Percentiles rank a stretch among this genome's conserved stretches.
phyloP scores from a whole-genome alignment of 106 monocot genomes.

The Dendrobium chrysotoxum region DNA sequence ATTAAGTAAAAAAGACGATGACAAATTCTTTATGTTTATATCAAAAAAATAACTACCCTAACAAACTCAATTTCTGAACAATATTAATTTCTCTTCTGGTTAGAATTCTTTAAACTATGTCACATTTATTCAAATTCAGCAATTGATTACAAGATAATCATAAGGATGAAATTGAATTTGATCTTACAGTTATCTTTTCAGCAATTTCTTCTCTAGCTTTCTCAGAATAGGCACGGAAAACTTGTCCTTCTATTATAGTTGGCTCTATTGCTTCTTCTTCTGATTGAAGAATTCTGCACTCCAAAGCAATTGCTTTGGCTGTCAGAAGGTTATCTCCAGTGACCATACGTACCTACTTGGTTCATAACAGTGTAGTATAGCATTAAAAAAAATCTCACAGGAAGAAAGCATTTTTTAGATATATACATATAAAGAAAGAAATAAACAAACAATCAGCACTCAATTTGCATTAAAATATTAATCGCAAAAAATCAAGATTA shows the following conservation, averaged over 20 bases:
- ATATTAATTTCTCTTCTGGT: too few relatives aligned
- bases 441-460: too few relatives aligned
- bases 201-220: conserved; percentile 48
- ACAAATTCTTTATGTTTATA: too few relatives aligned
- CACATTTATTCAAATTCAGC: too few relatives aligned
- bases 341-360: conserved; percentile 76
- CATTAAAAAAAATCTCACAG: neutral
- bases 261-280: conserved; percentile 25
- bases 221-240: conserved; percentile 62
- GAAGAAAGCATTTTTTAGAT: neutral
- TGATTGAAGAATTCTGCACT: conserved; percentile 78
- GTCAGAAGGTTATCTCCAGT: conserved; percentile 90
- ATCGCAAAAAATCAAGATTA: too few relatives aligned
- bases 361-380: neutral
- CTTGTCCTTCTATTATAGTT: conserved; percentile 64
- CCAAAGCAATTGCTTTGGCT: conserved; percentile 82
- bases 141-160: too few relatives aligned
- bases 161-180: too few relatives aligned
- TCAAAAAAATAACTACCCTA: too few relatives aligned
- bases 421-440: neutral
- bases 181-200: conserved; percentile 55
- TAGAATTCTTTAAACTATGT: too few relatives aligned
- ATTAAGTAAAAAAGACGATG: too few relatives aligned
- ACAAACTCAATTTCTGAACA: too few relatives aligned
- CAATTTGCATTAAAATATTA: too few relatives aligned